Percentiles rank a stretch among this genome's conserved stretches.
These are phyloP conservation scores for Epichloe typhina DNA, from an alignment of 2,329 filamentous ascomycete genomes.

Conservation along the genomic window DNA sequence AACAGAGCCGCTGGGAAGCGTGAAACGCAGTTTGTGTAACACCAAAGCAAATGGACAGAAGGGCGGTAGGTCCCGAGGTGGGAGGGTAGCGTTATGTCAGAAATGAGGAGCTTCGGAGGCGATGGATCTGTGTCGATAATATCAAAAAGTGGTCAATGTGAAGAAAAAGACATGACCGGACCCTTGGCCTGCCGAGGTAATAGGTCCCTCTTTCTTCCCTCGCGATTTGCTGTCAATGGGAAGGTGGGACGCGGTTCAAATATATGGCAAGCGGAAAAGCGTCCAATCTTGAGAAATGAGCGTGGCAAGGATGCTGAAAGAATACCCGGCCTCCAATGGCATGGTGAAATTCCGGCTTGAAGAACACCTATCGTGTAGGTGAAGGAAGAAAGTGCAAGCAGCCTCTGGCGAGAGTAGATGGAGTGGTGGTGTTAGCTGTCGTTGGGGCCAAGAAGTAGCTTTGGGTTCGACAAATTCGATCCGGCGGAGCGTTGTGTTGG, in stretches of 20 bases:
- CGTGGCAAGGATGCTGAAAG: not conserved
- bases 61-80: slow-evolving; percentile 1
- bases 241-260: slow-evolving; percentile 4
- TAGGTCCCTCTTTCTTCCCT: slow-evolving; percentile 4
- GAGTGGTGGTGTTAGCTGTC: not conserved
- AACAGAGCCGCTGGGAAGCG: slow-evolving; percentile 10
- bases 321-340: slow-evolving; percentile 3
- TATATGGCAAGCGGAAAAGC: not conserved
- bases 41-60: slow-evolving; percentile 8
- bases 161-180: not conserved
- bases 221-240: slow-evolving; percentile 2
- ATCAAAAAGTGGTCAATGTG: not conserved
- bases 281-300: not conserved
- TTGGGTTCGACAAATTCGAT: not conserved
- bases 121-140: not conserved
- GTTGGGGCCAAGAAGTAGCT: not conserved
- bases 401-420: not conserved
- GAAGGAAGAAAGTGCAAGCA: not conserved
- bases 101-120: slow-evolving; percentile 7
- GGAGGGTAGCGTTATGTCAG: not conserved
- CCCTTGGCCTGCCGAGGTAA: slow-evolving; percentile 3
- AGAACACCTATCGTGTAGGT: not conserved
- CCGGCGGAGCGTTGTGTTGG: not conserved
- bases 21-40: slow-evolving; percentile 16
- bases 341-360: slow-evolving; percentile 3